Conservation (phyloP, 768 basidiomycete species). For the Suillus brevipes region DNA sequence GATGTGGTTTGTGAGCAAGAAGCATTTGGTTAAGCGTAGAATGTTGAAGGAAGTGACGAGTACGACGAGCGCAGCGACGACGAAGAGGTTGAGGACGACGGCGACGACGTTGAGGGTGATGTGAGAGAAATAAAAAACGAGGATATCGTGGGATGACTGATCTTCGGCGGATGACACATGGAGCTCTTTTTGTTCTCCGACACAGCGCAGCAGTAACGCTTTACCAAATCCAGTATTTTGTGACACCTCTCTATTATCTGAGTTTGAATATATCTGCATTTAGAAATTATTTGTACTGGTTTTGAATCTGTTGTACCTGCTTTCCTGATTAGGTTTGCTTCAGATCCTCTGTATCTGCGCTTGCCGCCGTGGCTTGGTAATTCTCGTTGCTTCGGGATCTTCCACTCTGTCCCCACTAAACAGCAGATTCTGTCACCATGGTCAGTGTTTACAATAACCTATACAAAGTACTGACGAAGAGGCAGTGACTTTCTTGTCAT, state of each 20-base stretch:
- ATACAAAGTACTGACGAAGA: not conserved
- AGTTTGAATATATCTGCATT: slow-evolving; percentile 30
- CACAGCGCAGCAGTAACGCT: slow-evolving; percentile 27
- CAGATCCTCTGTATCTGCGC: slow-evolving; percentile 4
- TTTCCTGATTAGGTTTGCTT: slow-evolving; percentile 8
- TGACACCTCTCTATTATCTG: slow-evolving; percentile 17
- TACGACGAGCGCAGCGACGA: slow-evolving; percentile 9
- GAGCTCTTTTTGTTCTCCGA: slow-evolving; percentile 36
- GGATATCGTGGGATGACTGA: slow-evolving; percentile 29
- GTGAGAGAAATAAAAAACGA: slow-evolving; percentile 25
- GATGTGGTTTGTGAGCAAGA: slow-evolving; percentile 41
- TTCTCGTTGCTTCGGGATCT: not conserved
- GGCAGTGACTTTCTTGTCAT: not conserved
- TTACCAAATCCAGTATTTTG: slow-evolving; percentile 16
- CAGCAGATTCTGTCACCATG: not conserved
- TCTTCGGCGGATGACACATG: slow-evolving; percentile 22
- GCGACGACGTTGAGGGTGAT: not conserved
- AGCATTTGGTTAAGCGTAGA: slow-evolving; percentile 34
- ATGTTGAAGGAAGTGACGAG: slow-evolving; percentile 8
- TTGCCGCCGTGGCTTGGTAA: not conserved
- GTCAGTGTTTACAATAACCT: slow-evolving; percentile 4
- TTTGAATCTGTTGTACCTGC: slow-evolving; percentile 10
- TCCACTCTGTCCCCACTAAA: slow-evolving; percentile 2
- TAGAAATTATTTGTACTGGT: slow-evolving; percentile 11
- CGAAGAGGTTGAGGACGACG: slow-evolving; percentile 8